These are phyloP conservation scores for Eudorina sp. DNA, from an alignment of 139 green algal species.

Conservation along the genomic window DNA sequence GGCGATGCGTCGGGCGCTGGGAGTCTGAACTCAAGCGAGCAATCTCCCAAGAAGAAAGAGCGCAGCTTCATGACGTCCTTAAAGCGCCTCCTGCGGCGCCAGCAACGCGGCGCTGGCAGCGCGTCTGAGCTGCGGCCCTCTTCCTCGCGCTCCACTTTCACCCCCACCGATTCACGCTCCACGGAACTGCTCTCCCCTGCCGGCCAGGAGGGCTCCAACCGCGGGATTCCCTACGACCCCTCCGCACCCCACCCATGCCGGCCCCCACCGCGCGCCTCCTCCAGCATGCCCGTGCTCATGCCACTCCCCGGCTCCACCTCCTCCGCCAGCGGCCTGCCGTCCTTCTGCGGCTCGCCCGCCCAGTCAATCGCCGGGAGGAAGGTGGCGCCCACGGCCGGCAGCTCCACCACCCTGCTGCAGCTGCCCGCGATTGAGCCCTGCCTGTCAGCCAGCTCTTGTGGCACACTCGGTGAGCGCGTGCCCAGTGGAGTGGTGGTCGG, in stretches of 20 bases:
- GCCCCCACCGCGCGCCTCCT: neutral
- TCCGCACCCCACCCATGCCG: no score
- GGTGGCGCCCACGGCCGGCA: neutral
- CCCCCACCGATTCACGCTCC: neutral
- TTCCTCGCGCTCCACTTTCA: neutral
- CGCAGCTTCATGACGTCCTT: slow-evolving; percentile 7
- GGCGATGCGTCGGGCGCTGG: neutral
- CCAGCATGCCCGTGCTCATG: neutral
- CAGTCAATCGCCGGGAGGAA: neutral
- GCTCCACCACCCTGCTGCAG: neutral
- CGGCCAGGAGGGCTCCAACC: no score
- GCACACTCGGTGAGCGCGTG: no score
- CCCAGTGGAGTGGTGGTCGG: no score
- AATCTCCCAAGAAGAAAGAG: neutral
- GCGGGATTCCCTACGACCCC: no score
- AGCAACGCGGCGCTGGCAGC: neutral
- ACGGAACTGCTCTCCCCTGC: neutral
- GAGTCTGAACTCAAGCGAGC: neutral
- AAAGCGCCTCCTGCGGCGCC: neutral
- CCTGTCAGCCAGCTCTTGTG: no score
- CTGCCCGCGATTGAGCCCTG: neutral
- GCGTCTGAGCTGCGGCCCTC: neutral
- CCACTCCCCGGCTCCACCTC: neutral
- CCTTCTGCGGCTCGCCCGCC: neutral
- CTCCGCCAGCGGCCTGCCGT: neutral